Conservation (phyloP, 2,329 filamentous ascomycete species). For the Pyrenophora teres region DNA sequence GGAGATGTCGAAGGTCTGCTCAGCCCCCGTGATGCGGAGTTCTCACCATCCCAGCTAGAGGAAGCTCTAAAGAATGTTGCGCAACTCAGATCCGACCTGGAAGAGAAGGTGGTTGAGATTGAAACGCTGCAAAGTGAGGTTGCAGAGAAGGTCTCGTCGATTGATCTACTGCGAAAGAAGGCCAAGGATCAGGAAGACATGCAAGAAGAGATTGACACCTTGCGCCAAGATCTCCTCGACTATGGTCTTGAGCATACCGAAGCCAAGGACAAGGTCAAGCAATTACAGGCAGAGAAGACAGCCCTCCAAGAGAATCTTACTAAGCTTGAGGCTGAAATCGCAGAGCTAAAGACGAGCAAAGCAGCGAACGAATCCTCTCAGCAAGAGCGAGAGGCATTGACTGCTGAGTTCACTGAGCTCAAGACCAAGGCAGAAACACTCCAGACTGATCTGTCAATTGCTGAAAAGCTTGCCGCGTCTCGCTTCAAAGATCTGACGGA, state of each 20-base stretch:
- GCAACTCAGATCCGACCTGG: slow-evolving; percentile 41
- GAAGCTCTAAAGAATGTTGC: slow-evolving; percentile 37
- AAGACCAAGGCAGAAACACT: slow-evolving; percentile 71
- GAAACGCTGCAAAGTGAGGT: slow-evolving; percentile 42
- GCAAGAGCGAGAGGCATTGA: slow-evolving; percentile 61
- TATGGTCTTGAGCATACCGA: slow-evolving; percentile 85
- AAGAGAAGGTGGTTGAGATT: slow-evolving; percentile 42
- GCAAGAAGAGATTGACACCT: slow-evolving; percentile 80
- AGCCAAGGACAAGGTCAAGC: slow-evolving; percentile 75
- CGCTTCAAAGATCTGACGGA: slow-evolving; percentile 88
- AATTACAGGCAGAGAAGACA: slow-evolving; percentile 70
- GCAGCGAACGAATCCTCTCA: slow-evolving; percentile 55
- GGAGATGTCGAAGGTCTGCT: slow-evolving; percentile 43
- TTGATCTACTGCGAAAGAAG: slow-evolving; percentile 71
- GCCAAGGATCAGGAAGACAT: slow-evolving; percentile 77
- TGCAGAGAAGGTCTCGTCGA: slow-evolving; percentile 67
- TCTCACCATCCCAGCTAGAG: slow-evolving; percentile 45
- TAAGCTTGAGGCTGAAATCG: slow-evolving; percentile 73
- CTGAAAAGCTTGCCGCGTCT: slow-evolving; percentile 82
- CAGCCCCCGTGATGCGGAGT: slow-evolving; percentile 47
- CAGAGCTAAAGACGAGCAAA: slow-evolving; percentile 57
- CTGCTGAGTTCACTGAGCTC: slow-evolving; percentile 70
- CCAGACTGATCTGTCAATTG: slow-evolving; percentile 82
- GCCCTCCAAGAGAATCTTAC: slow-evolving; percentile 67
- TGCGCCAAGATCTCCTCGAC: slow-evolving; percentile 77